phyloP scores from a whole-genome alignment of 1,284 basidiomycete species.

The Phlebopus sp. region DNA sequence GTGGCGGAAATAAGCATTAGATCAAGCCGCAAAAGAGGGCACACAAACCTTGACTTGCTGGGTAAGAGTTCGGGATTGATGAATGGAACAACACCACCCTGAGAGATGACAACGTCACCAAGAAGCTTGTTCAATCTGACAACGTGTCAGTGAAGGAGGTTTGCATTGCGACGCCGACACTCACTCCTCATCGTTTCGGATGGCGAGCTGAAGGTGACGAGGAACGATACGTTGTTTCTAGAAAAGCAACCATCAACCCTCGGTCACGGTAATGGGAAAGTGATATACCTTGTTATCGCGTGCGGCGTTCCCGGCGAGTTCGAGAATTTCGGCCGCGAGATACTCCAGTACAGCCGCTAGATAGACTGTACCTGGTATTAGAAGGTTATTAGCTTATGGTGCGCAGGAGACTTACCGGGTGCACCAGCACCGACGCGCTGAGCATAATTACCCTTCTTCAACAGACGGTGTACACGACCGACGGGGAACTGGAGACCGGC shows the following conservation, averaged over 20 bases:
- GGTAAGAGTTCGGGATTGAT: conserved; percentile 52
- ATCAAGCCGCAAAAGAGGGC: background rate
- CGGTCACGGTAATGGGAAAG: background rate
- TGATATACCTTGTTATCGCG: conserved; percentile 68
- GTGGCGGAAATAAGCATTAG: conserved; percentile 5
- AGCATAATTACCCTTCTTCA: conserved; percentile 85
- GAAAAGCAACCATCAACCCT: background rate
- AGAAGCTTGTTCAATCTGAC: conserved; percentile 71
- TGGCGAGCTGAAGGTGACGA: conserved; percentile 86
- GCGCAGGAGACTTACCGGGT: conserved; percentile 53
- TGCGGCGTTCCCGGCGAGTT: conserved; percentile 84
- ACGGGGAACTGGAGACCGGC: conserved; percentile 79
- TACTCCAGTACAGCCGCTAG: conserved; percentile 78
- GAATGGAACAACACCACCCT: conserved; percentile 87
- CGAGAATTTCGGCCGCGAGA: conserved; percentile 86
- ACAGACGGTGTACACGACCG: conserved; percentile 88
- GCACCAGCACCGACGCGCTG: conserved; percentile 79
- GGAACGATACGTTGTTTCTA: conserved; percentile 89
- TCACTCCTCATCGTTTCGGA: conserved; percentile 84
- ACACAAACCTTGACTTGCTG: conserved; percentile 39
- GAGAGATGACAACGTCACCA: conserved; percentile 84
- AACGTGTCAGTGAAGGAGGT: conserved; percentile 7
- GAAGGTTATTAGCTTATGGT: background rate
- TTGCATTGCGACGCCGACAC: conserved; percentile 34
- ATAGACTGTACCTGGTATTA: conserved; percentile 54